Evolutionary conservation across 805 yeast species (phyloP), one percentile per base, ranked within the genome.

Genomic region (Yamadazyma takamatsuzukensis): DNA sequence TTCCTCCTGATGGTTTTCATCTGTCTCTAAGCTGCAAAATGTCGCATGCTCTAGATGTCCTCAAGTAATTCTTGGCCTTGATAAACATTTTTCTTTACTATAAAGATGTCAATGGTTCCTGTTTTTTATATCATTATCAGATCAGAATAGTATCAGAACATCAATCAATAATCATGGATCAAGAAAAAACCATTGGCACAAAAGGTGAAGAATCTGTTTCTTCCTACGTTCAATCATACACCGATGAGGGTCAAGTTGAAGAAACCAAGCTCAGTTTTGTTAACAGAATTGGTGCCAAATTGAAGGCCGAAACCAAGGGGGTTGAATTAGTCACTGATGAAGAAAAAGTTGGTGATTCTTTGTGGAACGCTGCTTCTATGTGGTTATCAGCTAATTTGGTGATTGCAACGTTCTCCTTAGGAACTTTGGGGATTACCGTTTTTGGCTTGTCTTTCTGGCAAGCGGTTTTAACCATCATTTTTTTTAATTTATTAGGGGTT

Each of bases 261-360:
- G 23, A n/a, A 17, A 15, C 29, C 4, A 47, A 45, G 18, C 39
- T 57, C 33, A 28, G 47, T n/a, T 48, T 47, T 27, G 27, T 63
- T 43, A 48, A 59, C 48, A 46, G 45, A 21, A 31, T 41, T 38
- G 68, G 66, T 9, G 47, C 44, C 22, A 48, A 43, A 36, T 37
- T 64, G 41, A 63, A 61, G 35, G 68, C 64, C 14, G 70, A 64
- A 44, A 58, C 64, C 14, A 74, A 82, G 51, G 95, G 95, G 59
- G 78, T 88, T 42, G 95, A 85, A 48, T 70, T 81, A 27, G 74
- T 88, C 35, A 76, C 83, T 6, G 94, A 82, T 40, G 82, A 79
- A 27, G 89, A 84, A 56, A 79, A 84, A 54, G 70, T 72, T 27
- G 85, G 81, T 40, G 70, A 69, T 27, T 78, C 83, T 22, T 51